Percentiles rank a stretch among this genome's conserved stretches.
phyloP scores from a whole-genome alignment of 306 rosid species.

The Medicago arabica region DNA sequence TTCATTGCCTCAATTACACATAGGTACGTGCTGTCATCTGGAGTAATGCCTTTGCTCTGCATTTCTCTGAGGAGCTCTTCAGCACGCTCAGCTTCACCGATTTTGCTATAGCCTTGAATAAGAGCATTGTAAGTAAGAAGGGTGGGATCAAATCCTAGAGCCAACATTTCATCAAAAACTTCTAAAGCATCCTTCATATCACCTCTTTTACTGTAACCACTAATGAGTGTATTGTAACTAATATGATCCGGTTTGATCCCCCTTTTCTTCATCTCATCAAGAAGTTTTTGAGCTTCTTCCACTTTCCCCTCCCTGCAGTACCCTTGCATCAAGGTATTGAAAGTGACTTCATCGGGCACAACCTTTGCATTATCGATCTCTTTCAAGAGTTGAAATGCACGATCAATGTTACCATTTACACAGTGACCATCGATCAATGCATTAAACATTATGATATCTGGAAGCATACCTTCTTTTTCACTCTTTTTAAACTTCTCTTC shows the following conservation, averaged over 20 bases:
- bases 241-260: constrained; percentile 85
- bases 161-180: constrained; percentile 82
- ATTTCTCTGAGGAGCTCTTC: constrained; percentile 88
- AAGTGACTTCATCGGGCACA: constrained; percentile 79
- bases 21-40: constrained; percentile 76
- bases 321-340: constrained; percentile 91
- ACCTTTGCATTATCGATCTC: constrained; percentile 78
- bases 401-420: constrained; percentile 58
- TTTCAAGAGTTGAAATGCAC: constrained; percentile 66
- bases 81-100: constrained; percentile 68
- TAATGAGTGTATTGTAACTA: constrained; percentile 82
- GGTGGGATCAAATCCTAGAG: constrained; percentile 82
- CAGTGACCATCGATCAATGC: constrained; percentile 88
- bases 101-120: constrained; percentile 76
- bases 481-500: constrained; percentile 69
- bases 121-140: constrained; percentile 89
- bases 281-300: constrained; percentile 81
- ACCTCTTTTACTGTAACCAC: constrained; percentile 85
- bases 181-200: constrained; percentile 75
- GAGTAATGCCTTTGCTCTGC: constrained; percentile 75
- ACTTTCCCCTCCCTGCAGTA: constrained; percentile 79
- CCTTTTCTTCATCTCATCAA: constrained; percentile 77
- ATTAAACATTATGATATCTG: constrained; percentile 76
- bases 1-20: constrained; percentile 66
- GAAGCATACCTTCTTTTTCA: constrained; percentile 56